Percentiles rank a stretch among this genome's conserved stretches.
phyloP scores from a whole-genome alignment of 768 basidiomycete genomes.

The Rhizopogon salebrosus region DNA sequence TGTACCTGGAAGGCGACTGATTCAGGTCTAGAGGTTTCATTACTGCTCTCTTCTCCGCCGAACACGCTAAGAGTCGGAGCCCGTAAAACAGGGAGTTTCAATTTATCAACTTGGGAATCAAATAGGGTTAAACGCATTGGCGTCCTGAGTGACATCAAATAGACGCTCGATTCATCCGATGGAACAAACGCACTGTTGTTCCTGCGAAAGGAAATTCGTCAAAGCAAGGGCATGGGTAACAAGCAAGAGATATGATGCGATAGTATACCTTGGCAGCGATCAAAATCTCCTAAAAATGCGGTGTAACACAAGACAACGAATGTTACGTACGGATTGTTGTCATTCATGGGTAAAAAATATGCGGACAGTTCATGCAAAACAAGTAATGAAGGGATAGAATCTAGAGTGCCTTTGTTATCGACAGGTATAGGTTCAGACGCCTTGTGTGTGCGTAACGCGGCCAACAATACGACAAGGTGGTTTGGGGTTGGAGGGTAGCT shows the following conservation, averaged over 20 bases:
- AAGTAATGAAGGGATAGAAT: conserved; percentile 43
- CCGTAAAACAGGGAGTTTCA: conserved; percentile 45
- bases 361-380: conserved; percentile 57
- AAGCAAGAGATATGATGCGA: conserved; percentile 50
- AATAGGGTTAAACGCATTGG: conserved; percentile 46
- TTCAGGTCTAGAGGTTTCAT: conserved; percentile 25
- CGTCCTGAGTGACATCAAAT: background rate
- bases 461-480: conserved; percentile 49
- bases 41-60: conserved; percentile 14
- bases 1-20: conserved; percentile 36
- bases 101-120: conserved; percentile 49
- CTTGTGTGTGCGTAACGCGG: conserved; percentile 36
- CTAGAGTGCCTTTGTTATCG: conserved; percentile 29
- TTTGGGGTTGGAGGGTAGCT: conserved; percentile 61
- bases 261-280: conserved; percentile 21
- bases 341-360: conserved; percentile 37
- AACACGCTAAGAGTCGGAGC: conserved; percentile 11
- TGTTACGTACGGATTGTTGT: conserved; percentile 18
- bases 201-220: conserved; percentile 29
- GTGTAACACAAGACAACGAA: conserved; percentile 9
- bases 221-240: conserved; percentile 42
- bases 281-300: background rate
- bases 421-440: conserved; percentile 16
- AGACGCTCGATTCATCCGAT: background rate
- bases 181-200: conserved; percentile 13